phyloP scores from a whole-genome alignment of 1,139 yeast species.

The Candida sp. region DNA sequence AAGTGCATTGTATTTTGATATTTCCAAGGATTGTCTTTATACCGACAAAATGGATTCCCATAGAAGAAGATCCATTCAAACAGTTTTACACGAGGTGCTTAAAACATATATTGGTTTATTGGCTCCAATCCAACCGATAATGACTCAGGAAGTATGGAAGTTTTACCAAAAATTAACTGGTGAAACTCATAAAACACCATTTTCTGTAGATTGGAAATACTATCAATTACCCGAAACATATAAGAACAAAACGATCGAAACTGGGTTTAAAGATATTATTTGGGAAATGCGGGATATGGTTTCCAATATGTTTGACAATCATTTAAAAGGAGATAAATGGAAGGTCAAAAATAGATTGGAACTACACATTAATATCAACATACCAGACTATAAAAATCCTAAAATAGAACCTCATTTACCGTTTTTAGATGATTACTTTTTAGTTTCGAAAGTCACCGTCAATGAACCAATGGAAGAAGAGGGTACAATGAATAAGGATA shows the following conservation, averaged over 20 bases:
- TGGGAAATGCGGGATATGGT: slow-evolving; percentile 49
- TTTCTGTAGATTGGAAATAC: slow-evolving; percentile 38
- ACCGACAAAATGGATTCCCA: slow-evolving; percentile 52
- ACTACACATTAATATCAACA: slow-evolving; percentile 42
- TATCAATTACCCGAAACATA: slow-evolving; percentile 25
- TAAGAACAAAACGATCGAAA: slow-evolving; percentile 26
- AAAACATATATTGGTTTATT: slow-evolving; percentile 61
- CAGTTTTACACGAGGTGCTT: slow-evolving; percentile 63
- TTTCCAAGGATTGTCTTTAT: slow-evolving; percentile 81
- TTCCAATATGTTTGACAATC: slow-evolving; percentile 34
- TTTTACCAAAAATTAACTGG: slow-evolving; percentile 37
- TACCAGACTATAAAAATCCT: slow-evolving; percentile 9
- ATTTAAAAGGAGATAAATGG: slow-evolving; percentile 17
- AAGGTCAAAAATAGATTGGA: slow-evolving; percentile 64
- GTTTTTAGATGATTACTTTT: slow-evolving; percentile 54
- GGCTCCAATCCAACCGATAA: slow-evolving; percentile 79
- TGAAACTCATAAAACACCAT: slow-evolving; percentile 44
- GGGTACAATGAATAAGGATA: neutral
- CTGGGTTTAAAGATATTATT: slow-evolving; percentile 32
- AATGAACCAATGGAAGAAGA: slow-evolving; percentile 10
- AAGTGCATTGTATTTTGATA: slow-evolving; percentile 83
- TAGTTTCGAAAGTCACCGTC: slow-evolving; percentile 57
- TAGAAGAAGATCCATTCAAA: slow-evolving; percentile 66
- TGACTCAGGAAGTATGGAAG: slow-evolving; percentile 89
- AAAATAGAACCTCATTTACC: slow-evolving; percentile 22